phyloP scores from a whole-genome alignment of 441 rosid genomes.

The Iberis amara region DNA sequence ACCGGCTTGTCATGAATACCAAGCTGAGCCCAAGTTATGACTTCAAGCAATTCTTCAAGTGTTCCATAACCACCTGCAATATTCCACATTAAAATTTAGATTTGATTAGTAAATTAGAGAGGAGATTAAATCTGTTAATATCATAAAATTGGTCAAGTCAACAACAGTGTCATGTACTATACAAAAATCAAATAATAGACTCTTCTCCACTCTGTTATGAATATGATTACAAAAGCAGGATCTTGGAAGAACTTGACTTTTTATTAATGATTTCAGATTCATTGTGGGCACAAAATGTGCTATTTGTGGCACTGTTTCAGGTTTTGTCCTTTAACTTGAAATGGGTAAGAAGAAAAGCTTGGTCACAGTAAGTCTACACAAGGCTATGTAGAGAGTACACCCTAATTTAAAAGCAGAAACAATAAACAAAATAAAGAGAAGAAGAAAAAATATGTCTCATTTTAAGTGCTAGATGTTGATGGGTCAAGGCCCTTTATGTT shows the following conservation, averaged over 20 bases:
- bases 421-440: constrained; percentile 23
- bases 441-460: constrained; percentile 37
- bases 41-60: constrained; percentile 73
- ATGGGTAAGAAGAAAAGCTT: constrained; percentile 21
- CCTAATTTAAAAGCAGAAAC: constrained; percentile 26
- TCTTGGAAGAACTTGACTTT: constrained; percentile 29
- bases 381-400: constrained; percentile 15
- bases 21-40: constrained; percentile 79
- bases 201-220: constrained; percentile 19
- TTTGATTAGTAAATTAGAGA: not conserved
- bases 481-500: constrained; percentile 41
- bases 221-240: constrained; percentile 27
- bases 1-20: constrained; percentile 80
- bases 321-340: constrained; percentile 32
- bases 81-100: constrained; percentile 12
- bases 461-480: constrained; percentile 75
- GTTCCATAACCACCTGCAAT: constrained; percentile 76
- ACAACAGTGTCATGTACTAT: constrained; percentile 6
- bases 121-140: not conserved
- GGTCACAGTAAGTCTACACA: constrained; percentile 26
- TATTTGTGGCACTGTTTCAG: constrained; percentile 29
- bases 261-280: constrained; percentile 26
- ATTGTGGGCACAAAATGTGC: constrained; percentile 26
- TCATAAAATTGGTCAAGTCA: constrained; percentile 24
- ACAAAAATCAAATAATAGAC: constrained; percentile 13